phyloP scores from a whole-genome alignment of 2,329 filamentous ascomycete genomes.

The Phialemoniopsis sp. region DNA sequence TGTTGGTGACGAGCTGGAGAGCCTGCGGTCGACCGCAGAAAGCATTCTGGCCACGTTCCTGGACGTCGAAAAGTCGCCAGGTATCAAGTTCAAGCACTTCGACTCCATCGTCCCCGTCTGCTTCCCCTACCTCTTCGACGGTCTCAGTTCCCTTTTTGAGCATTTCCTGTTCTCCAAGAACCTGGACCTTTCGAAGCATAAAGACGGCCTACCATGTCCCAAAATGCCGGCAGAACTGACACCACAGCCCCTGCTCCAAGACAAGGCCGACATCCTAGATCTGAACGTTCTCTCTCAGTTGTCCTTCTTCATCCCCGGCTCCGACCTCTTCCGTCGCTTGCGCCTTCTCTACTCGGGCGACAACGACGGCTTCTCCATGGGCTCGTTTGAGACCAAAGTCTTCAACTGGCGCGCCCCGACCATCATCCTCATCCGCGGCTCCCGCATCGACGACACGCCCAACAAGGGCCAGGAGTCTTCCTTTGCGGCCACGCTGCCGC shows the following conservation, averaged over 20 bases:
- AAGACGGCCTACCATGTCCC: slow-evolving; percentile 16
- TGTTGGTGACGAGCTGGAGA: slow-evolving; percentile 48
- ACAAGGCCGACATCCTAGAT: slow-evolving; percentile 58
- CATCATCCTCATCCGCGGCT: slow-evolving; percentile 65
- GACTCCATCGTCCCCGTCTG: slow-evolving; percentile 53
- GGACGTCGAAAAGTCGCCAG: slow-evolving; percentile 58
- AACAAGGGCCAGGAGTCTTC: slow-evolving; percentile 46
- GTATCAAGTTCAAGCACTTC: slow-evolving; percentile 60
- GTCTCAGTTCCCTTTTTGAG: slow-evolving; percentile 66
- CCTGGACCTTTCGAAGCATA: slow-evolving; percentile 58
- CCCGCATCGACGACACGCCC: slow-evolving; percentile 46
- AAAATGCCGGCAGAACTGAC: slow-evolving; percentile 12
- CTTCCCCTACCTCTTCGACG: slow-evolving; percentile 63
- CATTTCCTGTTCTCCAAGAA: slow-evolving; percentile 73
- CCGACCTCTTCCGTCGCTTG: slow-evolving; percentile 60
- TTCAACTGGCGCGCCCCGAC: slow-evolving; percentile 77
- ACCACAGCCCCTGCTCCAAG: slow-evolving; percentile 43
- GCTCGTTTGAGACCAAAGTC: slow-evolving; percentile 69
- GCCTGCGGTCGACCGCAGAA: slow-evolving; percentile 58
- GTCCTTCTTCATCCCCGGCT: slow-evolving; percentile 67
- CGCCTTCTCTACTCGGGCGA: slow-evolving; percentile 67
- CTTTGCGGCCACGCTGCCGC: slow-evolving; percentile 60
- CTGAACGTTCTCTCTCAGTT: slow-evolving; percentile 63
- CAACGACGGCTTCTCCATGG: slow-evolving; percentile 71
- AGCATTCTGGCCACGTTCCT: slow-evolving; percentile 63